Base-by-base conservation (phyloP, 2,329 filamentous ascomycete genomes). In the Aureobasidium musti region DNA sequence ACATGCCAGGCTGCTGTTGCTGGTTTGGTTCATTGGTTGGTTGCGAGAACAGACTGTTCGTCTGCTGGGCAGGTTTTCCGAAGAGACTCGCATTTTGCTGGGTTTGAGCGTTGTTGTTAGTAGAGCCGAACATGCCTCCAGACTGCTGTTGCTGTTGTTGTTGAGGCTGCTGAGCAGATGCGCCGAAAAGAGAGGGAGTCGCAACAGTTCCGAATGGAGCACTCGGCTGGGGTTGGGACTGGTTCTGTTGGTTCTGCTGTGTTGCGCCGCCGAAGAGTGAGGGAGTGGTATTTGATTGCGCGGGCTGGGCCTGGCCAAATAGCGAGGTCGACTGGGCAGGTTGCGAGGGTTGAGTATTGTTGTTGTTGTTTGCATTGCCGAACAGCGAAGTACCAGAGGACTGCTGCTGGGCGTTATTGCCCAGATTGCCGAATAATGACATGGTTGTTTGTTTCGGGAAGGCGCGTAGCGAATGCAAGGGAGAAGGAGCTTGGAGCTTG, bases 191-290 rank as follows among this genome's bases (percentile, higher is more conserved):
- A 35, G 69, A 69, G 30, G 28, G 68, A 26, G 39, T 67, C n/a
- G n/a, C n/a, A n/a, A n/a, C n/a, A n/a, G n/a, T n/a, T n/a, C n/a
- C n/a, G n/a, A n/a, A n/a, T n/a, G n/a, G n/a, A n/a, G n/a, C n/a
- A n/a, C n/a, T n/a, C n/a, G n/a, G n/a, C n/a, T n/a, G n/a, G n/a
- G n/a, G n/a, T n/a, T n/a, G n/a, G n/a, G n/a, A n/a, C 67, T 70
- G 71, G 65, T 73, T 54, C n/a, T 43, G 37, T 77, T 79, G 61
- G 57, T 66, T 59, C 41, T 70, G 63, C 37, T 67, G 54, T 72
- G 63, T 60, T 72, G 47, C 70, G 39, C 64, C 71, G 60, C 74
- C 77, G 68, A 80, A 80, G 19, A 80, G 74, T 65, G 79, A 79
- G 76, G 78, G 79, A 64, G 57, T 69, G 45, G 21, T 49, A 54